Evolutionary conservation across 352 stramenopile genomes (phyloP).

Genomic region (Phytopythium oedochilum): DNA sequence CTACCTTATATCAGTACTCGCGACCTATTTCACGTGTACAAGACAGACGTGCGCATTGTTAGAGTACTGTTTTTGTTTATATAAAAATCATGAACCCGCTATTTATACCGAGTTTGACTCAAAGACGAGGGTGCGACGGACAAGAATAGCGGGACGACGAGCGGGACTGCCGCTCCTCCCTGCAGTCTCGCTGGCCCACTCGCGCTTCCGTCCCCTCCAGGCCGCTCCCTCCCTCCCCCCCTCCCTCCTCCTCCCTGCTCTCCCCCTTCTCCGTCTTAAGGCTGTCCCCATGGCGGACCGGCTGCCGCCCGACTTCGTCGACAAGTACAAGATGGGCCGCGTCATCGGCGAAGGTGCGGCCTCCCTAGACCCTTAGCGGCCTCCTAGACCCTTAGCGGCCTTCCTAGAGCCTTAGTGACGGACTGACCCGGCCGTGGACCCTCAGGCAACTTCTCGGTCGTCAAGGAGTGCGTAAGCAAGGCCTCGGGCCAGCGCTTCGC

Average conservation of each 20-base stretch:
- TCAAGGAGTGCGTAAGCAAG: slow-evolving; percentile 67
- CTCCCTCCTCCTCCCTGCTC: background rate
- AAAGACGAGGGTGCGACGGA: background rate
- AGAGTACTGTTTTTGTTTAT: too few species aligned
- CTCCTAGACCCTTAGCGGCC: too few species aligned
- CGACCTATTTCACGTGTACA: too few species aligned
- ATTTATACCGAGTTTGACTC: background rate
- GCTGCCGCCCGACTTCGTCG: slow-evolving; percentile 46
- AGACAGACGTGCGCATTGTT: too few species aligned
- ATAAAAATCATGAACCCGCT: background rate
- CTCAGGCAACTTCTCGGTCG: slow-evolving; percentile 79
- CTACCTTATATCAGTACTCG: background rate
- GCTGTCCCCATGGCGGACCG: slow-evolving; percentile 43
- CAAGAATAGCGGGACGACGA: slow-evolving; percentile 1
- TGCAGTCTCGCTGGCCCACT: too few species aligned
- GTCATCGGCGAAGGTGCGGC: slow-evolving; percentile 63
- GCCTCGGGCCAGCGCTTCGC: slow-evolving; percentile 51
- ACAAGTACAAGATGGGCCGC: slow-evolving; percentile 80
- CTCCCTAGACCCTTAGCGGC: too few species aligned
- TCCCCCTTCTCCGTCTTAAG: background rate
- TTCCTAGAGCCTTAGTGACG: too few species aligned
- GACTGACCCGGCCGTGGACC: background rate
- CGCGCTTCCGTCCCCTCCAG: background rate
- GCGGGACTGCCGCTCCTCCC: background rate
- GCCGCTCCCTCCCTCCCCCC: too few species aligned